Base-by-base conservation (phyloP, 352 stramenopile species). In the Phytophthora citrophthora region DNA sequence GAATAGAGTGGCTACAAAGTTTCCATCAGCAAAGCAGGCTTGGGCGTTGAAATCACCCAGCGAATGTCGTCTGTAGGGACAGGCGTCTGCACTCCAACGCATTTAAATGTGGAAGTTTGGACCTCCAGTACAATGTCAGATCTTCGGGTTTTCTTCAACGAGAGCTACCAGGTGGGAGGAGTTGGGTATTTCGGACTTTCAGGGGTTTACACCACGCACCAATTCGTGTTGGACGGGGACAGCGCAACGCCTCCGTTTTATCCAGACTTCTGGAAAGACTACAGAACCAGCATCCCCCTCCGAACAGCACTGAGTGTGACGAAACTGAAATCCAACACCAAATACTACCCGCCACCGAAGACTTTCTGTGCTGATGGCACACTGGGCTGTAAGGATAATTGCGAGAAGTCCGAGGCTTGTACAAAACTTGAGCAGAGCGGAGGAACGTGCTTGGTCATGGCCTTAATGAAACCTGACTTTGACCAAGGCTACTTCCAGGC, bases 81-180 rank as follows among this genome's bases (percentile, higher is more conserved):
- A 0, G 80, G 79, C 6, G 11, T 68, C 0, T 90, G 77, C 23
- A 87, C 70, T 0, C 84, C 81, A 18, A 81, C 70, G 4, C 82
- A 93, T 40, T 1, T 82, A 8, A 91, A 90, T 34, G 20, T 78
- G 16, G 84, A 91, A 26, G 75, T 86, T 1, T 90, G 81, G 81
- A 53, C 68, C 0, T 56, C 70, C 0, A 76, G 65, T 4, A 78
- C 74, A 1, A 68, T 86, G 18, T 45, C 47, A 3, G 29, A 18
- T 7, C 50, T 89, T 11, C 52, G 50, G 12, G 52, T 82, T 20
- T 89, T 85, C 54, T 61, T 70, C 9, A 88, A 91, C 53, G 78
- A 87, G n/a, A 77, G 66, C 16, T 86, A 76, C 39, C 24, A 41
- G 0, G 68, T 54, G 0, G 81, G 81, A 5, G 59, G 53, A 2